A percentile compares a stretch with the other conserved stretches of the same genome.
Evolutionary conservation across 148 eudicot species (phyloP).

Genomic region (Spergularia marina): DNA sequence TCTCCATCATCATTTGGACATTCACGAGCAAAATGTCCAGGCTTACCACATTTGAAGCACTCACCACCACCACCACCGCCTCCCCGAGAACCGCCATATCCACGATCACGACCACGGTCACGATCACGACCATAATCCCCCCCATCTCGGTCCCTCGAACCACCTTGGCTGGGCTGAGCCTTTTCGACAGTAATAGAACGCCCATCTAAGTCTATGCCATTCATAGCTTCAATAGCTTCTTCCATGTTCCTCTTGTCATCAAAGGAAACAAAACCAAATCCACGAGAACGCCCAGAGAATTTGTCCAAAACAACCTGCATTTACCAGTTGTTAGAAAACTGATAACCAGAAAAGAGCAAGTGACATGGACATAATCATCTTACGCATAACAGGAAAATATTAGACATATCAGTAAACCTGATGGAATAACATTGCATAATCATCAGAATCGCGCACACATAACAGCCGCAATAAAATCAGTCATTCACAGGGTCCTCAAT

Average conservation of each 20-base stretch:
- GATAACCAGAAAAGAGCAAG: not conserved
- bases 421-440: not conserved
- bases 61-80: conserved; percentile 54
- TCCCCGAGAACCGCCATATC: conserved; percentile 70
- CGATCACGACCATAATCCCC: conserved; percentile 53
- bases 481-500: too few relatives aligned
- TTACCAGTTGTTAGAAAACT: not conserved
- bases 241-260: conserved; percentile 89
- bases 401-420: not conserved
- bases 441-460: not conserved
- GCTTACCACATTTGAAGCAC: conserved; percentile 49
- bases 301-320: conserved; percentile 80
- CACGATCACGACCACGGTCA: conserved; percentile 45
- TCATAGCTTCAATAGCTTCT: conserved; percentile 91
- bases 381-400: not conserved
- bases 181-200: conserved; percentile 87
- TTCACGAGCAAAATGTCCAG: conserved; percentile 65
- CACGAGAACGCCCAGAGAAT: conserved; percentile 88
- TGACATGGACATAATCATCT: not conserved
- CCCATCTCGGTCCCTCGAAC: conserved; percentile 66
- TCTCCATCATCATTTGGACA: conserved; percentile 85
- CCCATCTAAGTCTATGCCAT: conserved; percentile 90
- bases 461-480: not conserved
- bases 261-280: conserved; percentile 94
- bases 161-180: conserved; percentile 74